Evolutionary conservation across 805 yeast species (phyloP), one percentile per base, ranked within the genome.

Genomic region (Candida ipomoeae): DNA sequence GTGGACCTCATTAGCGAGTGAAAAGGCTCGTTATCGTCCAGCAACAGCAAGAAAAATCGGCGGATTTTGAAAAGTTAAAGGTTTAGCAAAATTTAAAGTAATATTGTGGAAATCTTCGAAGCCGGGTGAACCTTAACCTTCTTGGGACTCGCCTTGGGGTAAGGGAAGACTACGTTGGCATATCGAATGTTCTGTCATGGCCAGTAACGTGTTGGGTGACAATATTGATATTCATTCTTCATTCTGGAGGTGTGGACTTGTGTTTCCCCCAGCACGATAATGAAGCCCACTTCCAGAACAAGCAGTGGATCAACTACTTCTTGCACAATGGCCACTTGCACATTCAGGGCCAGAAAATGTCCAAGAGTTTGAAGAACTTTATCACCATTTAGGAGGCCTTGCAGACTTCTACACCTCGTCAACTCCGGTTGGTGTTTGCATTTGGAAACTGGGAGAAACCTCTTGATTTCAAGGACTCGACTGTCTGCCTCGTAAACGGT

Each of bases 201-300:
- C 98, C 1, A 80, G 90, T 46, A 96, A 90, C 58, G 79, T 91
- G 43, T 78, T 87, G 36, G 98, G 98, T 5, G 69, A 80, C 18
- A 77, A 78, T 52, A 87, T 94, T 78, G 99, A 94, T 68, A 89
- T 94, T 58, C 99, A 94, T n/a, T n/a, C n/a, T n/a, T n/a, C n/a
- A n/a, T 66, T 84, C 96, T 15, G 99, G 99, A 51, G 99, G 99
- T 57, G 83, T 94, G 48, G 99, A 94, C 71, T 79, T 94, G 62
- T 97, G 98, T 18, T 94, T 94, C 75, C 99, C 99, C 2, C 99
- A 94, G 67, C 99, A 94, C 70, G 99, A 94, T 69, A 94, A 94
- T 63, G 99, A 94, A 68, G 98, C 98, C 6, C 85, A 84, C 67
- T 92, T 77, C 67, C 90, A 88, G 63, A 84, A 87, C 68, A 71